phyloP scores from a whole-genome alignment of 805 yeast genomes.

The Yamadazyma sp. region DNA sequence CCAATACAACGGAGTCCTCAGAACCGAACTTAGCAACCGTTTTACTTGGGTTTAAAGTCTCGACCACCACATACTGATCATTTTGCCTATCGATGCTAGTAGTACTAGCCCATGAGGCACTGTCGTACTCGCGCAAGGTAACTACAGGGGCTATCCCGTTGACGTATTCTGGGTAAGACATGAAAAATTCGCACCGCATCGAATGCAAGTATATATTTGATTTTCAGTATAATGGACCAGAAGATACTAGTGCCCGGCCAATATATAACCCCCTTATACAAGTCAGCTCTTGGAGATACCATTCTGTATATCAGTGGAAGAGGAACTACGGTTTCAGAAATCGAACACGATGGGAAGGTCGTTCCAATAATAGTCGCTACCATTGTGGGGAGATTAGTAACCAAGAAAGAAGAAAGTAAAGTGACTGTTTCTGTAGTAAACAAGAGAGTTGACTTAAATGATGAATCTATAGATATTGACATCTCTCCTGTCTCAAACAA shows the following conservation, averaged over 20 bases:
- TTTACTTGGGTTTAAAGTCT: slow-evolving; percentile 43
- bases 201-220: too few relatives aligned
- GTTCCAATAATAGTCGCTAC: slow-evolving; percentile 57
- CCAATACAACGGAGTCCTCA: slow-evolving; percentile 38
- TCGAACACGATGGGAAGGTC: slow-evolving; percentile 34
- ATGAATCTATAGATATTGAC: background rate
- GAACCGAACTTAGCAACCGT: slow-evolving; percentile 45
- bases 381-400: slow-evolving; percentile 56
- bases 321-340: slow-evolving; percentile 57
- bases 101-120: slow-evolving; percentile 51
- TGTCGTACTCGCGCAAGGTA: slow-evolving; percentile 47
- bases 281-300: slow-evolving; percentile 20
- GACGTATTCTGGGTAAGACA: slow-evolving; percentile 41
- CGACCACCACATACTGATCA: slow-evolving; percentile 42
- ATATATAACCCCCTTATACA: slow-evolving; percentile 57
- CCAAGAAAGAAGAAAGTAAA: slow-evolving; percentile 23
- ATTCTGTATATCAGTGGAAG: slow-evolving; percentile 58
- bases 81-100: slow-evolving; percentile 48
- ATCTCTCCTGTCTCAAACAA: slow-evolving; percentile 36
- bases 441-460: background rate
- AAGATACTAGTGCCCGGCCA: slow-evolving; percentile 74
- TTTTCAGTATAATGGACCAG: too few relatives aligned
- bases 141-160: slow-evolving; percentile 49
- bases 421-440: slow-evolving; percentile 13
- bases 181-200: slow-evolving; percentile 8